These are phyloP conservation scores for Diplodia scrobiculata DNA, from an alignment of 2,329 filamentous ascomycete genomes.

Conservation along the genomic window DNA sequence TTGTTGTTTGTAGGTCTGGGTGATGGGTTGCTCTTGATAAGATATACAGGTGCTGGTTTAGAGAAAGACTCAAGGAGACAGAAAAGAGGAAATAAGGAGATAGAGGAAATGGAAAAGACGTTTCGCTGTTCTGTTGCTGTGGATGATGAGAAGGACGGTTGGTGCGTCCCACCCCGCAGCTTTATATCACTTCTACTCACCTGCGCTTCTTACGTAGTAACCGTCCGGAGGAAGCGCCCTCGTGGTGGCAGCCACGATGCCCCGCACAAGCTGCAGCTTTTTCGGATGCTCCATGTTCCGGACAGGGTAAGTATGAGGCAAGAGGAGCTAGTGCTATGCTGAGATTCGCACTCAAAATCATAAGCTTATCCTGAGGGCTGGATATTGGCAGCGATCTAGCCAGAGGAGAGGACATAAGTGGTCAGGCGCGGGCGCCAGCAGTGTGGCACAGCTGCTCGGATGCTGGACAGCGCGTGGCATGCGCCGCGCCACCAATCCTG, in stretches of 20 bases:
- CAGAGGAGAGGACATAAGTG: not conserved
- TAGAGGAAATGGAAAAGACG: slow-evolving; percentile 28
- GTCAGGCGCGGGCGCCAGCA: not conserved
- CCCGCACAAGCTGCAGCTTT: not conserved
- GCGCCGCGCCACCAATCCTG: slow-evolving; percentile 11
- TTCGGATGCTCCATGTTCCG: slow-evolving; percentile 13
- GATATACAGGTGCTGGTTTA: slow-evolving; percentile 18
- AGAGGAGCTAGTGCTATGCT: slow-evolving; percentile 8
- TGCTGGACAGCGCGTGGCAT: not conserved
- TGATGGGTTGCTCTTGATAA: slow-evolving; percentile 35
- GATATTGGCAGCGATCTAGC: slow-evolving; percentile 1
- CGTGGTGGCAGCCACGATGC: not conserved
- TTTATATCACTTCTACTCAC: slow-evolving; percentile 35
- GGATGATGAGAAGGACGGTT: slow-evolving; percentile 31
- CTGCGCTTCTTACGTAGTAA: not conserved
- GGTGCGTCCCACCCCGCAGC: slow-evolving; percentile 16
- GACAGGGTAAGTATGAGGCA: not conserved
- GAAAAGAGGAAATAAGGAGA: slow-evolving; percentile 33
- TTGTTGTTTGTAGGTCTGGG: slow-evolving; percentile 31
- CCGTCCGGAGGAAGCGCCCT: not conserved
- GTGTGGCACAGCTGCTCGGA: slow-evolving; percentile 14
- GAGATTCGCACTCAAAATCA: slow-evolving; percentile 21
- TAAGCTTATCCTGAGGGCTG: slow-evolving; percentile 25
- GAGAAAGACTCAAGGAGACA: slow-evolving; percentile 30
- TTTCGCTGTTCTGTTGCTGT: slow-evolving; percentile 34